Evolutionary conservation across 257 asterid species (phyloP), one percentile per base, ranked within the genome.

Genomic region (Haberlea rhodopensis): DNA sequence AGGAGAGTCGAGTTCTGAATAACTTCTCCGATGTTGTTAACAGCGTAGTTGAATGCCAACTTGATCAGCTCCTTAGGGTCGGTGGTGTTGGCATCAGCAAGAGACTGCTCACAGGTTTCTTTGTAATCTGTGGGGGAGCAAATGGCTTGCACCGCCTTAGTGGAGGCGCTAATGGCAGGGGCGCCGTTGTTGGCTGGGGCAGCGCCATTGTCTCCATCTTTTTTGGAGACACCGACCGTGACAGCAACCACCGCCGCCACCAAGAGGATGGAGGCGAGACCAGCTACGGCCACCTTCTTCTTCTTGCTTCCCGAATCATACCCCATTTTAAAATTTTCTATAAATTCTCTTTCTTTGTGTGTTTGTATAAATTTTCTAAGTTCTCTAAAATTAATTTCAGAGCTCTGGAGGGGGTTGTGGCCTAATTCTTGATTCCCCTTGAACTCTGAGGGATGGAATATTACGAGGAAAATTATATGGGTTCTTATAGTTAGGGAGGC

Each of bases 121-220:
- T 85, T 78, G 71, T 81, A 87, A 32, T 75, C 78, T 1, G 95
- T 81, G 40, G 82, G 79, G 31, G 81, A 63, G 63, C 97, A 87
- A 28, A 89, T 70, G 27, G 82, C 74, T 24, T 71, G 48, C 3
- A 80, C 83, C 0, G 88, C 80, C 71, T 81, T 87, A 8, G 64
- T 68, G 5, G 85, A 68, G 25, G 87, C 19, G 62, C 63, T 19
- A 21, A 79, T n/a, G 32, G 16, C 48, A 4, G 62, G 66, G 0
- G 5, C 20, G 5, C 51, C 31, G 24, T 23, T 25, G 10, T 53
- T 22, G 3, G 74, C 1, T 0, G 62, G 0, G 0, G 43, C 22
- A 0, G n/a, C 26, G 23, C 49, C 65, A 3, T 2, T 23, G 61
- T 67, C 66, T 37, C 68, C 53, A 31, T 40, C 43, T 21, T 56